phyloP scores from a whole-genome alignment of 1,139 yeast species.

The Entelexis paramagnoliae region DNA sequence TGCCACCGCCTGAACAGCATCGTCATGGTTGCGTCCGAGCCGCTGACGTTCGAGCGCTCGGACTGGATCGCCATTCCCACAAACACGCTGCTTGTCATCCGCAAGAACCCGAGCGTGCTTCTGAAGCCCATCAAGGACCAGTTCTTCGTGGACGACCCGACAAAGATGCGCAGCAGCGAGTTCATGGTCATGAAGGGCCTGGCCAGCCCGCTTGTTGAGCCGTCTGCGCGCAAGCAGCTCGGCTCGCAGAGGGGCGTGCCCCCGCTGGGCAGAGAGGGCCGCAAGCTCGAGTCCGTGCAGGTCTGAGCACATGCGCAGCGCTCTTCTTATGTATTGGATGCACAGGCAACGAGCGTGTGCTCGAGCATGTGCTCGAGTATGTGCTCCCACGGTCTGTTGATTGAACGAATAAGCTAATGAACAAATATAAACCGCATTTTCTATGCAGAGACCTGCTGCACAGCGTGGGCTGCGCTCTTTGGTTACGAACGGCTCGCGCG shows the following conservation, averaged over 20 bases:
- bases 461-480: no score
- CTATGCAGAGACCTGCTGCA: no score
- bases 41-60: slow-evolving; percentile 87
- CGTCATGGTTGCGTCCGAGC: slow-evolving; percentile 94
- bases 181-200: slow-evolving; percentile 87
- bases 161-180: slow-evolving; percentile 57
- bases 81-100: slow-evolving; percentile 70
- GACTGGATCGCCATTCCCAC: slow-evolving; percentile 98
- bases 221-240: slow-evolving; percentile 29
- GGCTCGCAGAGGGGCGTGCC: slow-evolving; percentile 32
- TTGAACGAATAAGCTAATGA: no score
- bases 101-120: slow-evolving; percentile 56
- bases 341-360: no score
- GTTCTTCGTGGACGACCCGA: slow-evolving; percentile 65
- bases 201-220: slow-evolving; percentile 63
- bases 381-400: no score
- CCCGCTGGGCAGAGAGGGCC: slow-evolving; percentile 79
- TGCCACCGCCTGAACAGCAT: slow-evolving; percentile 86
- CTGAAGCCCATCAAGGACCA: slow-evolving; percentile 89
- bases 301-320: background rate
- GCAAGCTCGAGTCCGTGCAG: slow-evolving; percentile 29
- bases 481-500: no score
- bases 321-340: no score
- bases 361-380: no score
- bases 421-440: no score